Evolutionary conservation across 345 rosid genomes (phyloP), one percentile per base, ranked within the genome.

Genomic region (Cardamine occulta): DNA sequence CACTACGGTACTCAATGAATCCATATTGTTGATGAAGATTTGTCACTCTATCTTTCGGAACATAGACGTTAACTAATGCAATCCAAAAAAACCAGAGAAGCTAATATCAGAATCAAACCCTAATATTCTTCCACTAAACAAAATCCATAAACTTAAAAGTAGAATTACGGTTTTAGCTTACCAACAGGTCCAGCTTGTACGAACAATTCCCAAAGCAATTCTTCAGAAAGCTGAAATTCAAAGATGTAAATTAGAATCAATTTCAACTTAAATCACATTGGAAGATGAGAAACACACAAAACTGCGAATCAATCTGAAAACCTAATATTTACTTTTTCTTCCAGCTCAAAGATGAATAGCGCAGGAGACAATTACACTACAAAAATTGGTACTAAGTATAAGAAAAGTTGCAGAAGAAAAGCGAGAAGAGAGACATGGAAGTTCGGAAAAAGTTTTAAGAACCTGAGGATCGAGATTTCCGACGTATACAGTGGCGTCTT

Each of bases 151-250:
- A 73, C 5, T 21, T 15, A 8, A 23, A 21, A 19, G 37, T 23
- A 72, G 21, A 35, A 39, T 21, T 17, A 54, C 44, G 2, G 57
- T 42, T 19, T 8, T 1, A 77, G 63, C 81, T 32, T 83, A 96
- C 99, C 99, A 76, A 93, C 98, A 11, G 99, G 98, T 6, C 99
- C 99, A 0, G 98, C 98, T 82, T 93, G 98, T 60, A 93, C 96
- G 74, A 96, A 96, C 76, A 96, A 57, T 74, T 96, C 98, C 99
- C 99, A 96, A 3, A 96, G 91, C 78, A 90, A 80, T 80, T 96
- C 98, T 82, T 96, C 99, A 11, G 88, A 63, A 12, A 86, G 85
- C 96, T 93, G 53, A 44, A 35, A 75, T 37, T 37, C 29, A 64
- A 47, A 56, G 35, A 57, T 1, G 24, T 47, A 3, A 24, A 26